Base-by-base conservation (phyloP, 768 basidiomycete species). In the Leucosporidium scottii region DNA sequence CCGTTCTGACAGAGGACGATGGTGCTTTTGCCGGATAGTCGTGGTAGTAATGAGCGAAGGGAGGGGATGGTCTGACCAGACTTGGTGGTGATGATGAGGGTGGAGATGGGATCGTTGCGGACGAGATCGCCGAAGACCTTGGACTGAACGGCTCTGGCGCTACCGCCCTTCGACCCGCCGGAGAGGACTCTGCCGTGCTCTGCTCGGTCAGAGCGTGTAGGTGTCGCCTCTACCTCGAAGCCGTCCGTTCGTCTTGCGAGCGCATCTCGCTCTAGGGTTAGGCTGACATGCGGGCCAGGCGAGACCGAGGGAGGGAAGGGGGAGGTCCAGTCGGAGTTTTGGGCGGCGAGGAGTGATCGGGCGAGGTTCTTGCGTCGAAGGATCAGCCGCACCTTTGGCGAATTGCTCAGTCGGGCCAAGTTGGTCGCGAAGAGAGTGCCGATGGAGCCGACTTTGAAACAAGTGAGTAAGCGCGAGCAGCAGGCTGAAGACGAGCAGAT, bases 1-100 rank as follows among this genome's bases (percentile, higher is more conserved):
- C 94, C 94, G 76, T 94, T 94, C 75, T 94, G 90, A 62, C 97
- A 78, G n/a, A 99, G 83, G 3, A 94, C 89, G 71, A 98, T 86
- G 47, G 93, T 94, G 54, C 87, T 88, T 59, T 83, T 77, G 0
- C 82, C 76, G 6, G 82, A 81, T 25, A 97, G 78, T 23, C 91
- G 84, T 18, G 84, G 84, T 23, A 83, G 78, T 64, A 97, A 83
- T 0, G 77, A 75, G 23, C 78, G 77, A 47, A 99, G 72, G 6
- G 87, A 85, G 4, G 77, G 75, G 5, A 86, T 60, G 6, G 88
- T 88, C 13, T 83, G 80, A 21, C 85, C 82, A 1, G 90, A 87
- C 77, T 93, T 94, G 62, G 89, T 84, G 51, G 90, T 84, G 68
- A 97, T 83, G 77, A 97, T 81, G 63, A 99, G 84, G 1, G 89